Conservation (phyloP, 495 filamentous ascomycete genomes). For the Rhizodiscina lignyota region DNA sequence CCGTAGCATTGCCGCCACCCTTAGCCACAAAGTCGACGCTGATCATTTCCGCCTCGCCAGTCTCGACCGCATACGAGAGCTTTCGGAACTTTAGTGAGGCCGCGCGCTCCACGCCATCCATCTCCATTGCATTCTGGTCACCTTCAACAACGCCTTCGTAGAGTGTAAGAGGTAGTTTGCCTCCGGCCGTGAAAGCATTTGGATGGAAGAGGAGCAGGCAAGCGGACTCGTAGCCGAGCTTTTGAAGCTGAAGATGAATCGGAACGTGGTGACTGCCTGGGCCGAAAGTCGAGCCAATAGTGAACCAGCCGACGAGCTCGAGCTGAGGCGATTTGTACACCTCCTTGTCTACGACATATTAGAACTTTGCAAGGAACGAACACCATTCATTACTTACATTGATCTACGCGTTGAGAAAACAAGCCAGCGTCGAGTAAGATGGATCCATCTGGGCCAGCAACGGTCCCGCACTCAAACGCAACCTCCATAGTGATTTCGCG, state of each 20-base stretch:
- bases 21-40: conserved; percentile 79
- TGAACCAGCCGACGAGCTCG: conserved; percentile 92
- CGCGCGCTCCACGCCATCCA: conserved; percentile 39
- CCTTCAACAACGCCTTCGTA: conserved; percentile 62
- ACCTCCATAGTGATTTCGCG: conserved; percentile 82
- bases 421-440: conserved; percentile 44
- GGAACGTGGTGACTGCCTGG: conserved; percentile 49
- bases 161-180: conserved; percentile 73
- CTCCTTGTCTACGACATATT: conserved; percentile 47
- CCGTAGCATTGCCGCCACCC: conserved; percentile 61
- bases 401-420: conserved; percentile 66
- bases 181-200: conserved; percentile 38
- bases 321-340: conserved; percentile 72
- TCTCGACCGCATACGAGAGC: conserved; percentile 75
- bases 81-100: conserved; percentile 55
- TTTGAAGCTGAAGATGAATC: conserved; percentile 59
- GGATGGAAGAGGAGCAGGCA: conserved; percentile 77
- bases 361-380: neutral
- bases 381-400: conserved; percentile 41
- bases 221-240: conserved; percentile 66
- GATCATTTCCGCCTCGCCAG: conserved; percentile 95
- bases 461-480: conserved; percentile 65
- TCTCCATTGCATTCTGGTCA: conserved; percentile 45
- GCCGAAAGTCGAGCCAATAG: conserved; percentile 56
- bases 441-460: conserved; percentile 30